A percentile compares a stretch with the other conserved stretches of the same genome.
phyloP scores from a whole-genome alignment of 768 basidiomycete species.

The Pisolithus marmoratus region DNA sequence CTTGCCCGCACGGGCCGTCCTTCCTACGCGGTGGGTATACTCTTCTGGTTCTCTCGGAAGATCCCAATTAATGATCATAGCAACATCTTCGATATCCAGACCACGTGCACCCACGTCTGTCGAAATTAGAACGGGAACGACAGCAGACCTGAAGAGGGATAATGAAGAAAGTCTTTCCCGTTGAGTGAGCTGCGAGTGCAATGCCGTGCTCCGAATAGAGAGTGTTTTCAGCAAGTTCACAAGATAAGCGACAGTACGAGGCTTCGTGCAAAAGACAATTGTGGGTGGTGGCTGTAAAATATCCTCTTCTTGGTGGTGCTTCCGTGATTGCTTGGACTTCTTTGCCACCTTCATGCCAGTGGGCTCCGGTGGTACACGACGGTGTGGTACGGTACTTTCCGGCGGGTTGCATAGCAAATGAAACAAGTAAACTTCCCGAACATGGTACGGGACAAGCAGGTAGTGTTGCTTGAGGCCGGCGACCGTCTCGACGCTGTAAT shows the following conservation, averaged over 20 bases:
- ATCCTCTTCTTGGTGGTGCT: conserved; percentile 37
- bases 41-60: conserved; percentile 86
- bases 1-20: conserved; percentile 86
- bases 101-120: conserved; percentile 96
- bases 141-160: conserved; percentile 77
- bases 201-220: conserved; percentile 76
- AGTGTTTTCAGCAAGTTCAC: conserved; percentile 72
- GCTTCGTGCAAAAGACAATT: conserved; percentile 86
- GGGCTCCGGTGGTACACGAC: conserved; percentile 54
- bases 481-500: conserved; percentile 78
- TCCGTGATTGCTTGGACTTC: conserved; percentile 28
- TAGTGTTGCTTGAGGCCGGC: conserved; percentile 83
- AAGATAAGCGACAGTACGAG: conserved; percentile 88
- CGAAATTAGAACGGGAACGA: conserved; percentile 87
- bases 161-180: conserved; percentile 81
- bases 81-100: conserved; percentile 93
- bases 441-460: conserved; percentile 89
- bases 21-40: conserved; percentile 92
- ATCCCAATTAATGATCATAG: conserved; percentile 97
- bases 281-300: conserved; percentile 85
- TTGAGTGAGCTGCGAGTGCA: conserved; percentile 93
- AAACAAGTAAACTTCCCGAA: conserved; percentile 89
- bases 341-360: conserved; percentile 25
- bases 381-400: conserved; percentile 63
- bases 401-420: conserved; percentile 87